Percentiles rank a stretch among this genome's conserved stretches.
These are phyloP conservation scores for Lactarius trivialis DNA, from an alignment of 768 basidiomycete species.

Conservation along the genomic window DNA sequence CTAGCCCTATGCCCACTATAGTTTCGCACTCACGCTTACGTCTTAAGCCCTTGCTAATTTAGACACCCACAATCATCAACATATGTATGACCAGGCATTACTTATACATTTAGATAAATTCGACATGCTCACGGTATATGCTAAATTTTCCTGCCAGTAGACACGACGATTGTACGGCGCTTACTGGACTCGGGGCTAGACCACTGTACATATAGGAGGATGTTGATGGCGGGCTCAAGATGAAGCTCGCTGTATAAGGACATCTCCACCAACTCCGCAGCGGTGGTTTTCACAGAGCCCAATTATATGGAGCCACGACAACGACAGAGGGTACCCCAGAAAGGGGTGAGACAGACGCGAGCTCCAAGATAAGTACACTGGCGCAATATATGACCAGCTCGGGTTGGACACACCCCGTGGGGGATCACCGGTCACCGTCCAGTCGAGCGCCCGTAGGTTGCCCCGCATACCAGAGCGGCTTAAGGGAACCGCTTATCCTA, in stretches of 20 bases:
- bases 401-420: neutral
- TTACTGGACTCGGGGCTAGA: neutral
- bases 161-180: neutral
- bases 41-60: conserved; percentile 2
- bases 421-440: neutral
- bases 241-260: neutral
- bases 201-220: neutral
- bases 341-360: neutral
- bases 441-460: neutral
- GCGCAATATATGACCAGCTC: neutral
- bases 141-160: neutral
- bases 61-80: conserved; percentile 14
- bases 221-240: neutral
- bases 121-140: neutral
- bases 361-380: too few relatives aligned
- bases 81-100: conserved; percentile 19
- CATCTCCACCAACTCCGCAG: neutral
- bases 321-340: neutral
- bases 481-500: neutral
- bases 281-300: neutral
- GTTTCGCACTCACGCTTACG: neutral
- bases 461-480: neutral
- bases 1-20: neutral
- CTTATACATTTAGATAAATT: conserved; percentile 4
- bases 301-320: conserved; percentile 7